Base-by-base conservation (phyloP, 352 stramenopile species). In the Phytophthora megakarya region DNA sequence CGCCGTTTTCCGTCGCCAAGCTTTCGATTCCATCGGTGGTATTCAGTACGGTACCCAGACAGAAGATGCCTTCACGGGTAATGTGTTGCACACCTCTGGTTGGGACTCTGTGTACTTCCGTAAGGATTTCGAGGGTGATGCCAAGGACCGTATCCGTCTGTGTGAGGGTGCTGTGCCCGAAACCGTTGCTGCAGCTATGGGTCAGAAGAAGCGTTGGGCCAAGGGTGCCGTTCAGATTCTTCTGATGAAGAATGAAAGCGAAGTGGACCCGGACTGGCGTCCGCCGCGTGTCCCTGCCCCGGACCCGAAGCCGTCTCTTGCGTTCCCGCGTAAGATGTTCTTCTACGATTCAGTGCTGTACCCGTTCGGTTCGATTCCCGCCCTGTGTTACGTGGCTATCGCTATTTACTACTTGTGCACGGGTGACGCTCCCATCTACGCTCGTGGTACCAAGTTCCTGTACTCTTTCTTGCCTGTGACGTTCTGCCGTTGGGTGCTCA, bases 11-110 rank as follows among this genome's bases (percentile, higher is more conserved):
- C 86, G 86, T 83, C 87, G 89, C 57, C 80, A 96, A 55, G 86
- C 89, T 1, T 93, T 97, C 26, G 86, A 96, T 69, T 95, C 86
- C 21, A 92, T 97, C 33, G 85, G 88, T 71, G 89, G 89, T 35
- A 96, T 97, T 63, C 83, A 92, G 66, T 95, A 95, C 65, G 89
- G 89, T 72, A 93, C 83, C 5, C 88, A 94, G 68, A 97, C 88
- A 0, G 89, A 97, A 84, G 88, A 97, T 87, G 84, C 84, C n/a
- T 96, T 72, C 60, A 96, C 88, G 9, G 88, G 88, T 75, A 93
- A 96, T 68, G 74, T 95, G 59, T 50, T 96, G 45, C 81, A 92
- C 64, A 90, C 81, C 45, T 84, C 81, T 32, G 88, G 88, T 5
- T 96, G 88, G 88, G 81, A 96, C 54, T 92, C 83, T 3, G 78